These are phyloP conservation scores for Hordeum pubiflorum DNA, from an alignment of 202 grass and related monocot species.

Conservation along the genomic window DNA sequence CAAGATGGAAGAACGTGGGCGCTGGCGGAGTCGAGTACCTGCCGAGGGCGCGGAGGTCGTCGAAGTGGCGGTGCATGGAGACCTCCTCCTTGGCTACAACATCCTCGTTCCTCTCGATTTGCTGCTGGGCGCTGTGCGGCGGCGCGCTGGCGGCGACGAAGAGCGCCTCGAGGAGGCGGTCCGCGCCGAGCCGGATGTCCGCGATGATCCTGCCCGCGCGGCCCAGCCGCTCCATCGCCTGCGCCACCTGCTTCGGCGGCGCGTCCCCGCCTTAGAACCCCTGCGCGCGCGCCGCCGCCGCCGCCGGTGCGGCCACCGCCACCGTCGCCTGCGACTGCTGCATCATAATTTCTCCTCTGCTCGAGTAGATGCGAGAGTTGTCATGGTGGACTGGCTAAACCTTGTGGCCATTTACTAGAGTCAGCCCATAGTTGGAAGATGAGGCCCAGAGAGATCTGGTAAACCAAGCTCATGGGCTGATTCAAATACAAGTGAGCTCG, in stretches of 20 bases:
- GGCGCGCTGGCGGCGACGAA: conserved; percentile 45
- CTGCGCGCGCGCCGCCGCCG: conserved; percentile 11
- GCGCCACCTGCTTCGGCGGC: conserved; percentile 93
- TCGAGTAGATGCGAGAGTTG: background rate
- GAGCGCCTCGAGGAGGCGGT: conserved; percentile 84
- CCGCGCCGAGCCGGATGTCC: conserved; percentile 78
- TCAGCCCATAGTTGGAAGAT: background rate
- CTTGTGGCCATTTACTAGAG: background rate
- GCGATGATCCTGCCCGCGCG: conserved; percentile 70
- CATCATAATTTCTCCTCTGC: background rate
- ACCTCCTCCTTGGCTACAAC: conserved; percentile 49
- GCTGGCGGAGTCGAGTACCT: conserved; percentile 30
- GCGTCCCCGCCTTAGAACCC: conserved; percentile 56
- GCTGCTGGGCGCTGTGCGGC: conserved; percentile 26
- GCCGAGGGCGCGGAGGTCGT: conserved; percentile 81
- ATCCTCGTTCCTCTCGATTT: conserved; percentile 30
- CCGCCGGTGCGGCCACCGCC: background rate
- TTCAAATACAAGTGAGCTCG: background rate
- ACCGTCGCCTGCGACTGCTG: conserved; percentile 29
- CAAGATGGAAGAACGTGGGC: background rate
- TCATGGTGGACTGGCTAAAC: background rate
- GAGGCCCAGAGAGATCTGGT: background rate
- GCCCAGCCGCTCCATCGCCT: conserved; percentile 86
- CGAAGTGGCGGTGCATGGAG: conserved; percentile 72
- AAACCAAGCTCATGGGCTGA: background rate